Conservation (phyloP, 164 flowering plant genomes). For the Macadamia integrifolia region DNA sequence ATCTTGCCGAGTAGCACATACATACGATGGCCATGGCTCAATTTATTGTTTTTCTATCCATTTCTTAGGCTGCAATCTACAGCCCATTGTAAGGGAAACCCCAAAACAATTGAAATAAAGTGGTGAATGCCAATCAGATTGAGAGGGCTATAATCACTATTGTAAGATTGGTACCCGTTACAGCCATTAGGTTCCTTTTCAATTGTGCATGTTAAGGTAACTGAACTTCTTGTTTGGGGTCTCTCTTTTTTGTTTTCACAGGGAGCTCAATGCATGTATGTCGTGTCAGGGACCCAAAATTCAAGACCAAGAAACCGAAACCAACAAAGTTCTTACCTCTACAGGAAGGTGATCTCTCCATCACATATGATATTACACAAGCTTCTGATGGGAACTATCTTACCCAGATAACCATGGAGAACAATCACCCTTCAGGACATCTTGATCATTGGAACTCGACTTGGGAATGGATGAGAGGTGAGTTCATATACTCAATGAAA, state of each 20-base stretch:
- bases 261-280: slow-evolving; percentile 38
- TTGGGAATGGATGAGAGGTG: slow-evolving; percentile 89
- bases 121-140: too few species aligned
- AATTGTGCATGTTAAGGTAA: background rate
- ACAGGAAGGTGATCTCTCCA: slow-evolving; percentile 50
- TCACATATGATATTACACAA: slow-evolving; percentile 46
- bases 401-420: slow-evolving; percentile 57
- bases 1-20: too few species aligned
- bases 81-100: too few species aligned
- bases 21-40: too few species aligned
- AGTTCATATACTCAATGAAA: slow-evolving; percentile 65
- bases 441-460: slow-evolving; percentile 87
- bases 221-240: background rate
- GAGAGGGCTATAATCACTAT: too few species aligned
- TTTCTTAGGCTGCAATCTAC: too few species aligned
- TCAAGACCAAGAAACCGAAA: slow-evolving; percentile 30
- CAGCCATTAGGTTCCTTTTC: background rate
- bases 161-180: too few species aligned
- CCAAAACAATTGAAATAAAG: too few species aligned
- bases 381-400: slow-evolving; percentile 41
- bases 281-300: slow-evolving; percentile 35
- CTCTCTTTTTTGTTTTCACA: slow-evolving; percentile 1
- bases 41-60: too few species aligned
- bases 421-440: slow-evolving; percentile 52
- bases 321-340: slow-evolving; percentile 44